Evolutionary conservation across 441 rosid species (phyloP).

Genomic region (Hura crepitans): DNA sequence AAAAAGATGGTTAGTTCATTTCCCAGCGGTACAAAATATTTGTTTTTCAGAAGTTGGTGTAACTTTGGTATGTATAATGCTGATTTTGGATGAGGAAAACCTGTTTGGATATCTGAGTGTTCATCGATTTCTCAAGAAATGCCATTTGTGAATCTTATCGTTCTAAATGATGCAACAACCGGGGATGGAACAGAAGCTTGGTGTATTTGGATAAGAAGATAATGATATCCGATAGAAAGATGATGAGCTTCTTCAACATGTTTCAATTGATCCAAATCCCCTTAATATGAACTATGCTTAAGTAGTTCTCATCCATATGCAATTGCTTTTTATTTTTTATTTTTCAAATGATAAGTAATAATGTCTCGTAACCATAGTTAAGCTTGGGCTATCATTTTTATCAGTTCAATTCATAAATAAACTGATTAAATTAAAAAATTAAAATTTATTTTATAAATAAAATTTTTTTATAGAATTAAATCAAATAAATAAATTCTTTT

Average conservation of each 20-base stretch:
- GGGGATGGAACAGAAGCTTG: constrained; percentile 29
- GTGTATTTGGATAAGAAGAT: constrained; percentile 18
- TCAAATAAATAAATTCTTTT: no score
- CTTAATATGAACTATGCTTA: no score
- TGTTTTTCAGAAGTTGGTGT: neutral
- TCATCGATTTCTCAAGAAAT: neutral
- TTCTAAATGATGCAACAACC: constrained; percentile 22
- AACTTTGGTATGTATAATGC: neutral
- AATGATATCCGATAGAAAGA: constrained; percentile 8
- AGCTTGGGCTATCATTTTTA: no score
- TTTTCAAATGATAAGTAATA: no score
- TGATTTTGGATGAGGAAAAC: constrained; percentile 1
- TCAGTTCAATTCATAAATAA: no score
- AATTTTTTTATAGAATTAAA: no score
- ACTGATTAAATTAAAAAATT: no score
- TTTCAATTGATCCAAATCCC: constrained; percentile 1
- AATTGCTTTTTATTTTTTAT: no score
- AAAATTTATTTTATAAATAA: no score
- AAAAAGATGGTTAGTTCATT: neutral
- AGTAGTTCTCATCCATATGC: no score
- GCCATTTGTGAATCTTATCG: neutral
- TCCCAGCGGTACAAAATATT: neutral
- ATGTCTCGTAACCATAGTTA: no score
- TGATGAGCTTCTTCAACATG: constrained; percentile 1
- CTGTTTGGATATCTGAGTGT: constrained; percentile 11